A percentile compares a stretch with the other conserved stretches of the same genome.
phyloP scores from a whole-genome alignment of 164 flowering plant genomes.

The Malania oleifera region DNA sequence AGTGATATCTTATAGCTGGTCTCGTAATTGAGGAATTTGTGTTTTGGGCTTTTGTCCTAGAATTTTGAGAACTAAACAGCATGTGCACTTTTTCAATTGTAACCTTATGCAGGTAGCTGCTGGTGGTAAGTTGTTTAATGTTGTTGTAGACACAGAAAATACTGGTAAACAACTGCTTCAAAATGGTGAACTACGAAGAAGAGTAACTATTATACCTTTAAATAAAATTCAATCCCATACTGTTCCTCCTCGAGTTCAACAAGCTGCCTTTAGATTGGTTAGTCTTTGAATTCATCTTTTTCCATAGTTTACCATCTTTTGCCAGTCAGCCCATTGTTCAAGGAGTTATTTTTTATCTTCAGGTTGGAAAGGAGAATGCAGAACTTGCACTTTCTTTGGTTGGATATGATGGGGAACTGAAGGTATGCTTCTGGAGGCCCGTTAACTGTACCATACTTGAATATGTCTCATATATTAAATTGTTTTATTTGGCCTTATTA shows the following conservation, averaged over 20 bases:
- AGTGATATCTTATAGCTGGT: neutral
- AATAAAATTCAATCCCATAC: constrained; percentile 71
- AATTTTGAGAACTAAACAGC: neutral
- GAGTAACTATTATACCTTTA: constrained; percentile 91
- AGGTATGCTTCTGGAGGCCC: constrained; percentile 35
- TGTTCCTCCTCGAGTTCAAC: constrained; percentile 54
- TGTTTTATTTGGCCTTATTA: constrained; percentile 3
- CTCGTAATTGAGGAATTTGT: neutral
- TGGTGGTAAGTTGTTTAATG: constrained; percentile 87
- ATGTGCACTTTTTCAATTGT: neutral
- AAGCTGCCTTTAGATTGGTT: constrained; percentile 73
- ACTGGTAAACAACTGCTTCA: constrained; percentile 88
- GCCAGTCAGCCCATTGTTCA: neutral
- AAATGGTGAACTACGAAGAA: constrained; percentile 75
- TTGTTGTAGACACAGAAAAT: constrained; percentile 89
- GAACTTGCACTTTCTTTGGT: constrained; percentile 87
- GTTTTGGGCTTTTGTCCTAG: neutral
- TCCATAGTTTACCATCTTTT: neutral
- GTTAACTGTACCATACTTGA: too few species aligned
- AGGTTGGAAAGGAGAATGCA: constrained; percentile 95
- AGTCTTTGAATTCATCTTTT: constrained; percentile 19
- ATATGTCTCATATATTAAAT: neutral
- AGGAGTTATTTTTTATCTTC: constrained; percentile 17
- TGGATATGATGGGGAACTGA: constrained; percentile 79
- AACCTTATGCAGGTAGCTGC: constrained; percentile 71